Evolutionary conservation across 2,329 filamentous ascomycete genomes (phyloP), one percentile per base, ranked within the genome.

Genomic region (Sporothrix humicola): DNA sequence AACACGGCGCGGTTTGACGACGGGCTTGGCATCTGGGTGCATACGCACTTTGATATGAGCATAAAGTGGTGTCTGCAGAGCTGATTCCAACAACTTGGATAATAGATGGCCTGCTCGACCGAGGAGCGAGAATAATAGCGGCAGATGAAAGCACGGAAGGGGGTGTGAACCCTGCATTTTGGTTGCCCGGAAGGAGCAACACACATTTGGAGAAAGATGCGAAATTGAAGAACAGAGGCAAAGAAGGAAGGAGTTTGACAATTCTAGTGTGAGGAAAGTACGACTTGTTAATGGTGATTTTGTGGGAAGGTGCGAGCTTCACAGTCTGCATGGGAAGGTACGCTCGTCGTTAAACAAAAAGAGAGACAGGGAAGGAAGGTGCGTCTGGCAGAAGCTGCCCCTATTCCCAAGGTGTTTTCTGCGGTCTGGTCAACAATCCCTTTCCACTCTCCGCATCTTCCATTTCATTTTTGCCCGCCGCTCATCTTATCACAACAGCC

Each of bases 21-120:
- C 59, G 59, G 59, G 37, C 59, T 44, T 63, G 59, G 31, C 59
- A 9, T 44, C 1, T 44, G 12, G 6, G 17, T 44, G 31, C 59
- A 44, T 44, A 44, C 2, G 59, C 59, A n/a, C 31, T 6, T 63
- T 44, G 31, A 44, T 63, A 20, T 44, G 37, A 17, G 10, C 31
- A 61, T 15, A 63, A 63, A 44, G 31, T 44, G 37, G 31, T 20
- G 17, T 9, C 9, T 63, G 59, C 59, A 44, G 7, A 20, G 17
- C 5, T n/a, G 59, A 63, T 63, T 63, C 59, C 31, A 44, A 63
- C 31, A 44, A 44, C 37, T 44, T 63, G 59, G 59, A 44, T 44
- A 63, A 63, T 63, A 20, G 15, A 63, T n/a, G 58, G 20, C 13
- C 13, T 63, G 59, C 17, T 63, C 17, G 59, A 63, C 37, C 59